Base-by-base conservation (phyloP, 371 early-diverging fungal species). In the Basidiobolus meristosporus region DNA sequence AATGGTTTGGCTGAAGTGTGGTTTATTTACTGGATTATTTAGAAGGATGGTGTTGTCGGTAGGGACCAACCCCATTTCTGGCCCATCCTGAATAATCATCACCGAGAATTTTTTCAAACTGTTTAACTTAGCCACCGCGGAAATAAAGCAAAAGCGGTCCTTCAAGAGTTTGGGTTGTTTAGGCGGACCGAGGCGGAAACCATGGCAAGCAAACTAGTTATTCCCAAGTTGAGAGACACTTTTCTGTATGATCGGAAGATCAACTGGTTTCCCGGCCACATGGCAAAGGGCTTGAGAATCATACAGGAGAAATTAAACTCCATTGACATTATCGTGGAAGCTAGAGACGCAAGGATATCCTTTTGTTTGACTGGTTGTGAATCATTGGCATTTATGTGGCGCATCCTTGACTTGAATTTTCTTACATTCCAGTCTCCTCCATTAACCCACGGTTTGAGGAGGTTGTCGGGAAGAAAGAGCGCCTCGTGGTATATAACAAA, bases 181-280 rank as follows among this genome's bases (percentile, higher is more conserved):
- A 5, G 26, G 26, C 9, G 26, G 9, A 26, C 5, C 9, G 9
- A 26, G 26, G 26, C 9, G 9, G 26, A 5, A 26, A 9, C 3
- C 26, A 26, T 26, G 26, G 26, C 26, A 26, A 26, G 26, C 9
- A 26, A 26, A 26, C 9, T 9, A 26, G 5, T 26, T 9, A 26
- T 26, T 26, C 26, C 26, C 26, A 9, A 9, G 26, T 9, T 26
- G 9, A 26, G 26, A 26, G 26, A 26, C 3, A 9, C 26, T 36
- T 75, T 75, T 45, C 55, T 58, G 19, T 72, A 71, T 47, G 73
- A 71, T 44, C 63, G 77, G 47, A 61, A 68, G 23, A 83, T 90
- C 45, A 85, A 82, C 50, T 96, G 97, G 95, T 90, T 82, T 57
- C 95, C 95, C 3, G 82, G 82, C 0, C 97, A 96, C 52, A 92